Evolutionary conservation across 129 eudicot species (phyloP).

Genomic region (Calendula officinalis): DNA sequence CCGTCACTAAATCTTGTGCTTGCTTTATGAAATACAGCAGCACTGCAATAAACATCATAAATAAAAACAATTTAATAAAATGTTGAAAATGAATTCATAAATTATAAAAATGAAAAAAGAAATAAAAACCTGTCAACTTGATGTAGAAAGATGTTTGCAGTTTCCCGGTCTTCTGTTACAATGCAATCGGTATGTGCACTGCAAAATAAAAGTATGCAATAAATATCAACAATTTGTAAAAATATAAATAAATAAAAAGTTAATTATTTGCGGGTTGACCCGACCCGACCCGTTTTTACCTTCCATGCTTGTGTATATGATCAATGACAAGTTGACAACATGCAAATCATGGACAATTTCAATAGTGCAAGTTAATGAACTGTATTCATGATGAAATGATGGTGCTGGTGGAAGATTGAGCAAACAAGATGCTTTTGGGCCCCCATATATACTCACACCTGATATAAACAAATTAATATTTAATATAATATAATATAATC

Average conservation of each 20-base stretch:
- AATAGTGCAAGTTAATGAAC: conserved; percentile 83
- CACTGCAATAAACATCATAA: conserved; percentile 47
- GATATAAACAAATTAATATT: conserved; percentile 32
- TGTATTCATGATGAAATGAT: conserved; percentile 84
- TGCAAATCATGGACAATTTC: conserved; percentile 91
- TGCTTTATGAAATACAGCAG: conserved; percentile 97
- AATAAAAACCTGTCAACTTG: conserved; percentile 81
- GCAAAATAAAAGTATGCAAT: conserved; percentile 26
- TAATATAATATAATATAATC: no score
- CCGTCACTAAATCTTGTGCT: conserved; percentile 97
- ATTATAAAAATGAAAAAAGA: conserved; percentile 5
- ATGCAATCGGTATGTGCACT: conserved; percentile 95
- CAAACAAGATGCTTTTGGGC: conserved; percentile 68
- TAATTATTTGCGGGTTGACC: no score
- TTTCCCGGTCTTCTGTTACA: conserved; percentile 73
- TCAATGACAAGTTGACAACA: conserved; percentile 97
- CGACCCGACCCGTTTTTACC: no score
- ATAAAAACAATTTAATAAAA: neutral
- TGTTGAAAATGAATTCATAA: conserved; percentile 1
- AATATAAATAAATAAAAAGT: no score
- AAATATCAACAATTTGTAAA: conserved; percentile 7
- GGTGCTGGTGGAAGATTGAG: conserved; percentile 72
- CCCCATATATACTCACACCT: conserved; percentile 88
- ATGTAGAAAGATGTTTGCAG: conserved; percentile 62
- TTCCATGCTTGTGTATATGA: conserved; percentile 92